A percentile compares a stretch with the other conserved stretches of the same genome.
Evolutionary conservation across 2,329 filamentous ascomycete genomes (phyloP).

Genomic region (Camillea tinctor): DNA sequence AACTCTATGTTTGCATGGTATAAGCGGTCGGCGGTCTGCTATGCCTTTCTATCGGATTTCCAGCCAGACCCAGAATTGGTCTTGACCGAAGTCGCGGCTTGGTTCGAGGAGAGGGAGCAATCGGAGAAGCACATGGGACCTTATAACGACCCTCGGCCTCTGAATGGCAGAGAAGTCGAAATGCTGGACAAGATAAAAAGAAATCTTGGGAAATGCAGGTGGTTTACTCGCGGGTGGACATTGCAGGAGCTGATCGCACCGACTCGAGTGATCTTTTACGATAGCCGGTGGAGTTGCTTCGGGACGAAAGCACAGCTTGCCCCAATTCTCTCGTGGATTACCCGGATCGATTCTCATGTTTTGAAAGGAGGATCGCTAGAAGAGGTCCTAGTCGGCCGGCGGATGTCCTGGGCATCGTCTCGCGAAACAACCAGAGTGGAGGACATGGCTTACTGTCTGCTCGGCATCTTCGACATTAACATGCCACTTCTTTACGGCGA

Average conservation of each 20-base stretch:
- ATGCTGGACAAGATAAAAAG: background rate
- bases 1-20: background rate
- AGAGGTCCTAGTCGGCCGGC: conserved; percentile 18
- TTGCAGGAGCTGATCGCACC: background rate
- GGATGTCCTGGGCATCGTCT: conserved; percentile 27
- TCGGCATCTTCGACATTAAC: conserved; percentile 29
- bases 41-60: background rate
- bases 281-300: conserved; percentile 16
- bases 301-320: background rate
- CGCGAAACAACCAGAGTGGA: conserved; percentile 24
- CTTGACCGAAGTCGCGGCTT: background rate
- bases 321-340: conserved; percentile 12
- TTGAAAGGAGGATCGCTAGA: conserved; percentile 16
- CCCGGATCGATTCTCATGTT: conserved; percentile 17
- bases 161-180: background rate
- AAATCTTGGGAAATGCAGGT: background rate
- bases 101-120: background rate
- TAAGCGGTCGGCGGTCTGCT: background rate
- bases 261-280: conserved; percentile 20
- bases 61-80: background rate
- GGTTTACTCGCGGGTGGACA: background rate
- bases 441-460: conserved; percentile 28
- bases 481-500: conserved; percentile 30
- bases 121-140: background rate
- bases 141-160: background rate